Evolutionary conservation across 768 basidiomycete genomes (phyloP), one percentile per base, ranked within the genome.

Genomic region (Trametes cingulata): DNA sequence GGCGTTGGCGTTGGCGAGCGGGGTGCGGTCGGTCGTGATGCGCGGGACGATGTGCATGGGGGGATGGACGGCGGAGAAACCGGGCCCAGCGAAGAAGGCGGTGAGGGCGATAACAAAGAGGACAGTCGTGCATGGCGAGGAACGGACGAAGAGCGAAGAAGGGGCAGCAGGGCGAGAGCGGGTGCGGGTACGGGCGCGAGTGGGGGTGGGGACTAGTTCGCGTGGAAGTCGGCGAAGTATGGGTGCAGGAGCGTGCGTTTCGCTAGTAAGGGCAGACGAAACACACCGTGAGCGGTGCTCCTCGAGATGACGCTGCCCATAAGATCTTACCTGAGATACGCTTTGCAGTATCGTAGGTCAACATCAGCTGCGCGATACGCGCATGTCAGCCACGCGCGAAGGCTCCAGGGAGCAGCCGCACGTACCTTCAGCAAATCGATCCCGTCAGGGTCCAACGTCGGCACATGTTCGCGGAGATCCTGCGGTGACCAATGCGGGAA

Each of bases 401-500:
- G 10, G 10, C 10, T 5, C 10, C 29, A 33, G 10, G 29, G 6
- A 33, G 10, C 29, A 33, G 20, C 7, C 15, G 7, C 20, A 65
- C 79, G 13, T 59, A 87, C 91, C 79, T 85, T 83, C 25, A 96
- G 77, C 62, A 95, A 73, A 67, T 96, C 94, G 51, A 93, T 74
- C n/a, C 92, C 94, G 56, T 75, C 78, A 12, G 84, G 82, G 69
- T 95, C 93, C 49, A 98, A 75, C 43, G 82, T 80, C 17, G 86
- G 83, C 13, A 95, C 87, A 79, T 80, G 70, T 72, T 78, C 68
- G 68, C 74, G 63, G 29, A 99, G 76, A 58, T 95, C 90, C 65
- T 91, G 87, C 40, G 78, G 76, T 33, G 84, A 83, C 97, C 97
- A 99, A 73, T 93, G 92, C 0, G 97, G 97, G 84, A 99, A 98